Percentiles rank a stretch among this genome's conserved stretches.
phyloP scores from a whole-genome alignment of 345 rosid species.

The Eucalyptus microcorys region DNA sequence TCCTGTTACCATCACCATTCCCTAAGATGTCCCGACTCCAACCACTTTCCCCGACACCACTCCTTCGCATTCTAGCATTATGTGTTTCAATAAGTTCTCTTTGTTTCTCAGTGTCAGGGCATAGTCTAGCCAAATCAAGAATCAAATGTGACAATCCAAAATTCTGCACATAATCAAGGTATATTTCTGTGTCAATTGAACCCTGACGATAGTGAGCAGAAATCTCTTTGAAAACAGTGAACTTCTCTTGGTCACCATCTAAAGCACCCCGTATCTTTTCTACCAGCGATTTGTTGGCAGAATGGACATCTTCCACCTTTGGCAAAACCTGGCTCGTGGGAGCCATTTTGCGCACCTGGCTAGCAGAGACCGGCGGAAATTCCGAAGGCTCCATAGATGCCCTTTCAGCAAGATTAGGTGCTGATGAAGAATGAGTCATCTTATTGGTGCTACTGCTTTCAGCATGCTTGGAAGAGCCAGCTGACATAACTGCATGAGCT shows the following conservation, averaged over 20 bases:
- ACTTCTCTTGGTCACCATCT: conserved; percentile 57
- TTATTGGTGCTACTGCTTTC: conserved; percentile 9
- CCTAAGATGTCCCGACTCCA: conserved; percentile 1
- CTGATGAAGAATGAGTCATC: conserved; percentile 60
- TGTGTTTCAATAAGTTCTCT: conserved; percentile 68
- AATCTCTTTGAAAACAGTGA: conserved; percentile 50
- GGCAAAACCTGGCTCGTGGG: conserved; percentile 11
- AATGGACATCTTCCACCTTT: conserved; percentile 41
- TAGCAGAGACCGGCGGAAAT: conserved; percentile 78
- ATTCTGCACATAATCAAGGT: conserved; percentile 54
- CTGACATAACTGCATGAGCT: conserved; percentile 4
- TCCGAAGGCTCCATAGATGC: conserved; percentile 24
- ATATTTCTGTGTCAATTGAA: conserved; percentile 40
- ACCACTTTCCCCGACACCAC: conserved; percentile 11
- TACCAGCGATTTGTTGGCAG: conserved; percentile 74
- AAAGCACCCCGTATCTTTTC: conserved; percentile 71
- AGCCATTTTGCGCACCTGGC: conserved; percentile 19
- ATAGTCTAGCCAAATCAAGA: conserved; percentile 73
- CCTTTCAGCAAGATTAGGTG: conserved; percentile 50
- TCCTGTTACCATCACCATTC: conserved; percentile 16
- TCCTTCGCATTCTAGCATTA: conserved; percentile 26
- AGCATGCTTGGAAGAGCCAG: conserved; percentile 14
- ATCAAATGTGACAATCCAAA: conserved; percentile 70
- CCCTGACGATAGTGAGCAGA: conserved; percentile 83
- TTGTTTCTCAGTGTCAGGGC: conserved; percentile 78